Base-by-base conservation (phyloP, 805 yeast genomes). In the Zygotorulaspora danielsina region DNA sequence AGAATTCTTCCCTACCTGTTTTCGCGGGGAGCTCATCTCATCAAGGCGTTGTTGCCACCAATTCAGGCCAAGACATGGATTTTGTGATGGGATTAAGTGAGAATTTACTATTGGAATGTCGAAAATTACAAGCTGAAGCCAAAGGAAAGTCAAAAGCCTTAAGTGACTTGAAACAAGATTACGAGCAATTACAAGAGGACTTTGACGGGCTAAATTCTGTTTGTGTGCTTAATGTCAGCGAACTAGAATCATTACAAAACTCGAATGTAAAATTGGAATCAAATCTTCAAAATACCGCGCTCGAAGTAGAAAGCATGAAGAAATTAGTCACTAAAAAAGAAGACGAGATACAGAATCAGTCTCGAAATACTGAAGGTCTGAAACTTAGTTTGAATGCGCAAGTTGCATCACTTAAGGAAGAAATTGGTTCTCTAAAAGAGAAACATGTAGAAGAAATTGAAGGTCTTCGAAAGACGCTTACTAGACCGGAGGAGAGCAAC, bases 11-110 rank as follows among this genome's bases (percentile, higher is more conserved):
- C 8, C 38, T 50, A 45, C 51, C 54, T 6, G 39, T 53, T 30
- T 57, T 54, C 41, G 46, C 55, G 8, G 53, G 54, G 17, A 48
- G 55, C 24, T 35, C 44, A 4, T 41, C 53, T 10, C 54, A 56
- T 33, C 44, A 41, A 24, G 67, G 67, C n/a, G 54, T 50, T 4
- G 35, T 53, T 10, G 45, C 47, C 19, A 48, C 43, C 28, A 55
- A 41, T 42, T 42, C 41, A n/a, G 77, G 78, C 15, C 77, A 77
- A 48, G 84, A 82, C 44, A 76, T 81, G 67, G 76, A 78, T 54
- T 83, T 83, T 54, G 78, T 82, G 11, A 82, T 82, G 42, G 86
- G 84, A 3, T 61, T 84, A 40, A 79, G 86, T 62, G 90, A 84
- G 51, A 81, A 81, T 41, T 64, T 84, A 46, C 68, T 84, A 12